These are phyloP conservation scores for Pseudogymnoascus pannorum DNA, from an alignment of 2,329 filamentous ascomycete species.

Conservation along the genomic window DNA sequence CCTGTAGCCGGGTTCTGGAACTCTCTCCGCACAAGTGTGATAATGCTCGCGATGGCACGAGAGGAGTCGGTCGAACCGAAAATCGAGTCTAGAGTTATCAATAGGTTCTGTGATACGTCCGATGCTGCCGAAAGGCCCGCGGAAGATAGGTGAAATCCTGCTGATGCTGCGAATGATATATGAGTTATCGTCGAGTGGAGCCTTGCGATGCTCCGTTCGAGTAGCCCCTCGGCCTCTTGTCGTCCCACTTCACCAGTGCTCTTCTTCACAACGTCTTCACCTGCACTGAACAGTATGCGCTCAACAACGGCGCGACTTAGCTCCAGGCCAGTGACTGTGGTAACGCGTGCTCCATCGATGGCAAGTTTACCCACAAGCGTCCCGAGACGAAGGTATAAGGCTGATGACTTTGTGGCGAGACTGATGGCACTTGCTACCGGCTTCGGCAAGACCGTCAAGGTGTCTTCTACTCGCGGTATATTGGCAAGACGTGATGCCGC, in stretches of 20 bases:
- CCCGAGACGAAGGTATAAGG: slow-evolving; percentile 37
- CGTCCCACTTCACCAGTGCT: slow-evolving; percentile 37
- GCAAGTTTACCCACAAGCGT: slow-evolving; percentile 32
- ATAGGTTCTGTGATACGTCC: slow-evolving; percentile 49
- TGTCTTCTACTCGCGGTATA: slow-evolving; percentile 1
- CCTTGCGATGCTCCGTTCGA: slow-evolving; percentile 49
- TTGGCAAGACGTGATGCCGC: slow-evolving; percentile 10
- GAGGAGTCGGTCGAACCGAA: slow-evolving; percentile 65
- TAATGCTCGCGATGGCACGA: slow-evolving; percentile 58
- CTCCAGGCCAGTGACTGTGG: slow-evolving; percentile 33
- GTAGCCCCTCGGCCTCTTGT: slow-evolving; percentile 47
- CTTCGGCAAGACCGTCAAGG: slow-evolving; percentile 47
- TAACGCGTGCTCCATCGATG: slow-evolving; percentile 31
- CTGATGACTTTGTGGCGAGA: slow-evolving; percentile 52
- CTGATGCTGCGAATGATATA: slow-evolving; percentile 53
- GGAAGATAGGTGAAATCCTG: slow-evolving; percentile 51
- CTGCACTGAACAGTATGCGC: slow-evolving; percentile 30
- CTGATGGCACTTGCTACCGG: slow-evolving; percentile 53
- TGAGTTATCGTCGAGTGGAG: slow-evolving; percentile 51
- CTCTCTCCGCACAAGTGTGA: slow-evolving; percentile 55
- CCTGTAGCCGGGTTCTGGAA: slow-evolving; percentile 57
- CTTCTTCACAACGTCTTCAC: slow-evolving; percentile 28
- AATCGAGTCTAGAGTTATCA: slow-evolving; percentile 55
- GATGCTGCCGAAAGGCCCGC: slow-evolving; percentile 48
- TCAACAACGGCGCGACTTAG: slow-evolving; percentile 32